Conservation (phyloP, 2,329 filamentous ascomycete genomes). For the Sclerotinia trifoliorum region DNA sequence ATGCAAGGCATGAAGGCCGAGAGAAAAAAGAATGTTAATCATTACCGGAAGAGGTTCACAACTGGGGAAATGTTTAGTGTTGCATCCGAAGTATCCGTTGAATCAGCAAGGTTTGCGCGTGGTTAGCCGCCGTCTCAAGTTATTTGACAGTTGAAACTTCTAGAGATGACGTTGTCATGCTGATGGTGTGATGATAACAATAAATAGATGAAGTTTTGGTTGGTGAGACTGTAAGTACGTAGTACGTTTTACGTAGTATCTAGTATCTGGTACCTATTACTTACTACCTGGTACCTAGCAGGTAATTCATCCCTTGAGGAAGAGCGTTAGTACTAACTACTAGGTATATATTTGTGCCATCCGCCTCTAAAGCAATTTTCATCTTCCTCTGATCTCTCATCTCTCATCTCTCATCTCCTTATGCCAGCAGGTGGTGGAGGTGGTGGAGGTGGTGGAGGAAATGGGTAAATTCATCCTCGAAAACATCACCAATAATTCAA, state of each 20-base stretch:
- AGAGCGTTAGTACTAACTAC: too few relatives aligned
- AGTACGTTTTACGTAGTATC: too few relatives aligned
- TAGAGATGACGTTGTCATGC: background rate
- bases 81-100: background rate
- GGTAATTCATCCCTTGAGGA: too few relatives aligned
- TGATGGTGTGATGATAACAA: background rate
- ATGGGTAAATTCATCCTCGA: background rate
- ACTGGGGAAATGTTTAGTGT: background rate
- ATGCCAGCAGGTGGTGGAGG: background rate
- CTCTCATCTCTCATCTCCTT: background rate
- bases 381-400: background rate
- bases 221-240: background rate
- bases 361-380: background rate
- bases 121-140: slow-evolving; percentile 5
- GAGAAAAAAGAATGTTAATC: background rate
- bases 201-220: background rate
- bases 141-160: background rate
- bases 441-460: too few relatives aligned
- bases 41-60: background rate
- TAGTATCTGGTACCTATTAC: too few relatives aligned
- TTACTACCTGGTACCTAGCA: too few relatives aligned
- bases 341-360: background rate
- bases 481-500: background rate
- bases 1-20: slow-evolving; percentile 1
- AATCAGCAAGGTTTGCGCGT: background rate